A percentile compares a stretch with the other conserved stretches of the same genome.
phyloP scores from a whole-genome alignment of 257 asterid genomes.

The Solanum dulcamara region DNA sequence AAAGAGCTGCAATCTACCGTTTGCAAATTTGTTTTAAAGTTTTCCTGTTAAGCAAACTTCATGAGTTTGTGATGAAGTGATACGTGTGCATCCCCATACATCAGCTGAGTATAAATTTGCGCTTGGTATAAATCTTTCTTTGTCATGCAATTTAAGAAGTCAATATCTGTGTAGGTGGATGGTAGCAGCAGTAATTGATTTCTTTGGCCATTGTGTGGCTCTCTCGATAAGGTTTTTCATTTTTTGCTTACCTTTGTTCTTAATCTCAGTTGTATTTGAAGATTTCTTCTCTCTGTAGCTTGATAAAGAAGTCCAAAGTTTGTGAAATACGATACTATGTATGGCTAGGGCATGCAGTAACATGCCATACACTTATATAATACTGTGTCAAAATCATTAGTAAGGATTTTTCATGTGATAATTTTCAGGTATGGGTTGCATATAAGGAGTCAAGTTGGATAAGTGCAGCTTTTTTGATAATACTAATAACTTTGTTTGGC shows the following conservation, averaged over 20 bases:
- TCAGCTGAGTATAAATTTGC: background rate
- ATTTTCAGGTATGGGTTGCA: constrained; percentile 72
- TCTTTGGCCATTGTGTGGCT: constrained; percentile 38
- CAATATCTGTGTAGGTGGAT: constrained; percentile 54
- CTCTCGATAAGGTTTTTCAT: constrained; percentile 39
- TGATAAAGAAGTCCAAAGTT: background rate
- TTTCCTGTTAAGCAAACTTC: background rate
- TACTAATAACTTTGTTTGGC: constrained; percentile 52
- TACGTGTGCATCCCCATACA: background rate
- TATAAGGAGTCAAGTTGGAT: constrained; percentile 61
- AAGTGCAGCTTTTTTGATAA: constrained; percentile 40
- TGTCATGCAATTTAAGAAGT: background rate
- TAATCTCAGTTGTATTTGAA: background rate
- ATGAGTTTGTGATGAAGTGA: background rate
- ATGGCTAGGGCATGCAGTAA: background rate
- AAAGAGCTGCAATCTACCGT: background rate
- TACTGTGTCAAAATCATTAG: background rate
- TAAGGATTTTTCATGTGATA: background rate
- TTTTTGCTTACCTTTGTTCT: background rate
- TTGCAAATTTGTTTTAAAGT: background rate
- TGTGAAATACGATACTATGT: background rate
- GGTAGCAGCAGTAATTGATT: constrained; percentile 53
- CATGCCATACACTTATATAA: background rate
- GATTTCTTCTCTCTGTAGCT: background rate
- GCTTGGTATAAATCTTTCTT: background rate